These are phyloP conservation scores for Malassezia sympodialis DNA, from an alignment of 1,284 basidiomycete species.

Conservation along the genomic window DNA sequence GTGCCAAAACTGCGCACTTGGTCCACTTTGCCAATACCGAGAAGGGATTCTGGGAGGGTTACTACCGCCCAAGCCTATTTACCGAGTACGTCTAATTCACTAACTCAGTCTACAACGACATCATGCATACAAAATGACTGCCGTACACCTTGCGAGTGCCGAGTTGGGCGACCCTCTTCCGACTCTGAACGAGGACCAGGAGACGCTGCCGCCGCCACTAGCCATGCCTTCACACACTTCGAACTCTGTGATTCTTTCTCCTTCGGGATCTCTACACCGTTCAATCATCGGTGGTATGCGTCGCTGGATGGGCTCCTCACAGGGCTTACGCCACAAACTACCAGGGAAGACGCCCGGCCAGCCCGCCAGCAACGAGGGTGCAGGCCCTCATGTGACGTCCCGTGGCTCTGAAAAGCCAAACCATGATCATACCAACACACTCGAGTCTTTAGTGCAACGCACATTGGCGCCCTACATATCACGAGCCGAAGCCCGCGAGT, in stretches of 20 bases:
- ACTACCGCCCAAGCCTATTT: conserved; percentile 45
- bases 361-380: background rate
- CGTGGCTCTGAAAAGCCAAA: background rate
- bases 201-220: background rate
- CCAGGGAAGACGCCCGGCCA: background rate
- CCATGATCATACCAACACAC: background rate
- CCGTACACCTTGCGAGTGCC: conserved; percentile 28
- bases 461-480: conserved; percentile 8
- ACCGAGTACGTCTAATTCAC: conserved; percentile 24
- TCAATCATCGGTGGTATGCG: conserved; percentile 13
- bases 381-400: background rate
- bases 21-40: conserved; percentile 32
- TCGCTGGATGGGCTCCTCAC: conserved; percentile 11
- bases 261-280: background rate
- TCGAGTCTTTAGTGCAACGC: background rate
- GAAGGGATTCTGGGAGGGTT: conserved; percentile 42
- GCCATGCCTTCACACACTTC: background rate
- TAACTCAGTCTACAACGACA: conserved; percentile 30
- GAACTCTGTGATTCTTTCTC: background rate
- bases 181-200: conserved; percentile 2
- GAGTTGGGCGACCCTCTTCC: background rate
- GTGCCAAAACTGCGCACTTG: conserved; percentile 24
- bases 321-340: background rate
- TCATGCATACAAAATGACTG: conserved; percentile 48
- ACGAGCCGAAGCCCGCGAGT: conserved; percentile 14